Evolutionary conservation across 805 yeast genomes (phyloP), one percentile per base, ranked within the genome.

Genomic region (Cyberlindnera amylophila): DNA sequence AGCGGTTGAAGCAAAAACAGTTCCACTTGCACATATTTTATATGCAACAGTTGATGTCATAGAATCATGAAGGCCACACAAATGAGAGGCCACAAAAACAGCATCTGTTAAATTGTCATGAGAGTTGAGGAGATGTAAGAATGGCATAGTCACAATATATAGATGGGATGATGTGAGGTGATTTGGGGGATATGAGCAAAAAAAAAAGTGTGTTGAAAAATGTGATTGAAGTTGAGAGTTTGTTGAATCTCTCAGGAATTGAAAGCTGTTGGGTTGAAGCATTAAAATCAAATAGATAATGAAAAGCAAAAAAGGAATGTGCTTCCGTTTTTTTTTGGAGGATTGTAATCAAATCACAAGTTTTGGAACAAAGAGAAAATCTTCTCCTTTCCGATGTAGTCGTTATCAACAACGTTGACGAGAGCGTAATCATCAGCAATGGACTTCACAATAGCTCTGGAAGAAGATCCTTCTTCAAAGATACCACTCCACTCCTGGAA

Each of bases 351-450:
- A 55, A 18, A 12, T 50, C 41, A 55, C 24, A 55, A 42, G 30
- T 48, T 50, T 27, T 71, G 62, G 51, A 84, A 73, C 45, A 82
- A 63, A 10, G 64, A 53, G 61, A 81, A 82, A 49, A 84, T 81
- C 46, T 75, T 72, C 35, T 73, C 71, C 50, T 78, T 74, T 39
- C 77, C 75, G 34, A 77, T 70, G 48, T 61, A 91, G 58, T 90
- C 89, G 62, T 91, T 91, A 67, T 90, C 95, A 44, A 91, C 97
- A 56, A 91, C 77, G 64, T 90, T 90, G 53, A 91, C 83, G 55
- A 91, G 73, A 32, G 81, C 80, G 67, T 77, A 91, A 40, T 77
- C 75, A 36, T 77, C 64, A 23, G 63, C 64, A 39, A 80, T 69
- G 37, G 85, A 61, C 4, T 57, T 52, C 37, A 66, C 56, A 49